Conservation (phyloP, 1,284 basidiomycete genomes). For the Ceratobasidium sp. region DNA sequence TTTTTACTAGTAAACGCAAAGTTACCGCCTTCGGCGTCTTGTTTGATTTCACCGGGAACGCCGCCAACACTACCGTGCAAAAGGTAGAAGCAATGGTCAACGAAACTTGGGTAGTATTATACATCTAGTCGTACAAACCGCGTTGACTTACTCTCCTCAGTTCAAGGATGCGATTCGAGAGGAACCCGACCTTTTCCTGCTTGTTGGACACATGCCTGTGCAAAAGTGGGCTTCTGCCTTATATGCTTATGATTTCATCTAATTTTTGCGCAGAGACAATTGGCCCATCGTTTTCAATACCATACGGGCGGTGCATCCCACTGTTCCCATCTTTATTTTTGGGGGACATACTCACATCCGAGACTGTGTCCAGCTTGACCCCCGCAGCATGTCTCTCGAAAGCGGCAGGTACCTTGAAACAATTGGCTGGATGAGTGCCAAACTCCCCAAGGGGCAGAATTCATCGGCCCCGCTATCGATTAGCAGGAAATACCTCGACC, state of each 20-base stretch:
- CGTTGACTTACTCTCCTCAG: constrained; percentile 50
- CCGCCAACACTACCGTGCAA: constrained; percentile 74
- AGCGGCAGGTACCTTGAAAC: constrained; percentile 91
- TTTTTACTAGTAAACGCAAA: constrained; percentile 63
- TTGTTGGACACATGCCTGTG: constrained; percentile 62
- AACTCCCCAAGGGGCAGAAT: constrained; percentile 51
- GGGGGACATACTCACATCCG: constrained; percentile 83
- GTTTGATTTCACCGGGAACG: constrained; percentile 73
- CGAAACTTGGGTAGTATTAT: constrained; percentile 54
- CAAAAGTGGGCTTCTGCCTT: too few relatives aligned
- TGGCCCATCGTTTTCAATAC: constrained; percentile 73
- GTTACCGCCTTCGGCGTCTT: constrained; percentile 84
- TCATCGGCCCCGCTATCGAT: constrained; percentile 61
- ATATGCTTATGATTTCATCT: not conserved
- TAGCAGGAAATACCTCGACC: constrained; percentile 65
- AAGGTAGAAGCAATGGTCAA: constrained; percentile 75
- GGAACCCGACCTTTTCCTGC: constrained; percentile 81
- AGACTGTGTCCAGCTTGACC: constrained; percentile 72
- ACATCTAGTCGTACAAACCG: not conserved
- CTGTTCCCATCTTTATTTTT: constrained; percentile 79
- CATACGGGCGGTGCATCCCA: constrained; percentile 72
- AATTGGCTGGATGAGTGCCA: constrained; percentile 60
- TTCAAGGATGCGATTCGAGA: constrained; percentile 81
- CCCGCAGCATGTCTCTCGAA: constrained; percentile 73
- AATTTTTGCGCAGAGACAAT: constrained; percentile 42